Base-by-base conservation (phyloP, 441 rosid genomes). In the Populus tomentosa region DNA sequence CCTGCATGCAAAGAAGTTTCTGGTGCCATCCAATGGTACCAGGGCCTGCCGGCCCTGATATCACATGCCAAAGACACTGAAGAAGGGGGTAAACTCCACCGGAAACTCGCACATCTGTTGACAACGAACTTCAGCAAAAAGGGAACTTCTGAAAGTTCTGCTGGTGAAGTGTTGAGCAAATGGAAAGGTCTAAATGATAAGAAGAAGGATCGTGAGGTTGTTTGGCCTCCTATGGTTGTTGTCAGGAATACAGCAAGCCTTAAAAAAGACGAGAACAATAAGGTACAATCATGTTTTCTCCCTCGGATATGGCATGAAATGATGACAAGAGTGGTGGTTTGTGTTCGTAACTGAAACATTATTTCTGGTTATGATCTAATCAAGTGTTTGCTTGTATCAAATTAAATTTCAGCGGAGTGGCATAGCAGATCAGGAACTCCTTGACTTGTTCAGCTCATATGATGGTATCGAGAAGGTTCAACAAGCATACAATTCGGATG, bases 351-450 rank as follows among this genome's bases (percentile, higher is more conserved):
- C 32, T 26, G 32, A 65, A 30, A 23, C 2, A 65, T 13, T 11
- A 28, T 65, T 21, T 11, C 16, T 21, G 69, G 5, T 10, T 13
- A 5, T 28, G 32, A 23, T 65, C 28, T 65, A 14, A 28, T 20
- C 72, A 46, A 56, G 77, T 23, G 20, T 40, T 71, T 65, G 32
- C 32, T 11, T 50, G 30, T 30, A 24, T 73, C 59, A 35, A 69
- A 56, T 10, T 71, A 36, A 30, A 33, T 78, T 74, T 40, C 78
- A 85, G 87, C 59, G 80, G 83, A 74, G 74, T 72, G 81, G 84
- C 40, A 82, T 85, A 78, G 71, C 81, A 33, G 79, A 71, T 67
- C 76, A 81, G 62, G 81, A 82, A 59, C 80, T 85, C 23, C 80
- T 82, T 67, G 81, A 85, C 72, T 67, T 28, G 80, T 82, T 82